phyloP scores from a whole-genome alignment of 768 basidiomycete genomes.

The Tricholoma sp. region DNA sequence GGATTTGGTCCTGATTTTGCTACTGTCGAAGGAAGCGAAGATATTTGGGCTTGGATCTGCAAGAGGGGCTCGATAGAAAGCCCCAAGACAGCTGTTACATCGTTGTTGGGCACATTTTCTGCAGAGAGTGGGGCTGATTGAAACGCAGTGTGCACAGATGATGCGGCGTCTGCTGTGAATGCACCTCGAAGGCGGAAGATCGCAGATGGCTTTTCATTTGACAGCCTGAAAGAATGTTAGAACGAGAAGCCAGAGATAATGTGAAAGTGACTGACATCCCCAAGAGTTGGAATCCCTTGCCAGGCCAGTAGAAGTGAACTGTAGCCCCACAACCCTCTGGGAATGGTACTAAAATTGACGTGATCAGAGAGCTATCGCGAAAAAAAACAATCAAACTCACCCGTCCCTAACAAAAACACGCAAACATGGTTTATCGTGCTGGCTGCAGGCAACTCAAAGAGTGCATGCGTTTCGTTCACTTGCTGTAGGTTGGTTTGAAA shows the following conservation, averaged over 20 bases:
- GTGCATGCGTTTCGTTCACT: slow-evolving; percentile 78
- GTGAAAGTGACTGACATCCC: slow-evolving; percentile 59
- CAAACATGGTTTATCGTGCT: slow-evolving; percentile 79
- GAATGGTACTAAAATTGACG: slow-evolving; percentile 51
- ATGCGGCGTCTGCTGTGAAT: slow-evolving; percentile 36
- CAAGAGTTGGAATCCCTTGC: slow-evolving; percentile 79
- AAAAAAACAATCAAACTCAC: slow-evolving; percentile 31
- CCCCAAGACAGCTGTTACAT: slow-evolving; percentile 72
- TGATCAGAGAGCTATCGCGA: slow-evolving; percentile 1
- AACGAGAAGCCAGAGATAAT: neutral
- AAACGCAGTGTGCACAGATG: slow-evolving; percentile 35
- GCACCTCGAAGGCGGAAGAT: slow-evolving; percentile 79
- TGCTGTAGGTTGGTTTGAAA: slow-evolving; percentile 78
- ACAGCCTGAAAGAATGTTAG: slow-evolving; percentile 48
- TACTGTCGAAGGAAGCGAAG: slow-evolving; percentile 33
- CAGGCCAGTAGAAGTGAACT: slow-evolving; percentile 84
- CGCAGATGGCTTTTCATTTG: slow-evolving; percentile 86
- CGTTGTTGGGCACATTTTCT: slow-evolving; percentile 30
- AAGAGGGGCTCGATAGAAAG: slow-evolving; percentile 74
- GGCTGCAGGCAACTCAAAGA: slow-evolving; percentile 70
- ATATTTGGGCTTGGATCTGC: slow-evolving; percentile 55
- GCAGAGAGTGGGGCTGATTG: slow-evolving; percentile 21
- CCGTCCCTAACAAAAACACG: slow-evolving; percentile 77
- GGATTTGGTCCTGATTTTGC: slow-evolving; percentile 18
- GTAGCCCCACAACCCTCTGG: slow-evolving; percentile 82